phyloP scores from a whole-genome alignment of 345 rosid genomes.

The Bruguiera gymnorhiza region DNA sequence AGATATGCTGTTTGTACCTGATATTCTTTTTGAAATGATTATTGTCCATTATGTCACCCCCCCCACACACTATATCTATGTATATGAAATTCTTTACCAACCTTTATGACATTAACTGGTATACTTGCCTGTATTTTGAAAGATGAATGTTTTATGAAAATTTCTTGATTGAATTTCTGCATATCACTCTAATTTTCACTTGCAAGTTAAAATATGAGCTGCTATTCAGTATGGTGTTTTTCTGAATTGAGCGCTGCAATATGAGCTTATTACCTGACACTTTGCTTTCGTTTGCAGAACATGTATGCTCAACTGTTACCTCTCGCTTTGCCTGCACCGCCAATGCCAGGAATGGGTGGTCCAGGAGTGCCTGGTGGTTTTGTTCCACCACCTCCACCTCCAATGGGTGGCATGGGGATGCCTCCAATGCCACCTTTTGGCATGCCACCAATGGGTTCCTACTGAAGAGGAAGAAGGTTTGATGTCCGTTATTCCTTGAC shows the following conservation, averaged over 20 bases:
- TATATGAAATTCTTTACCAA: too few relatives aligned
- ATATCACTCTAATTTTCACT: background rate
- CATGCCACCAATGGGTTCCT: slow-evolving; percentile 67
- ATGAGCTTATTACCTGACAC: background rate
- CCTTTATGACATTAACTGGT: too few relatives aligned
- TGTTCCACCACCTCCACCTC: slow-evolving; percentile 41
- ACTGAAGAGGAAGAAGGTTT: slow-evolving; percentile 18
- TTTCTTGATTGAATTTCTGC: too few relatives aligned
- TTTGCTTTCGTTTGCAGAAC: slow-evolving; percentile 41
- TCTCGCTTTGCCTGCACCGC: slow-evolving; percentile 87
- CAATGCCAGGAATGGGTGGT: slow-evolving; percentile 81
- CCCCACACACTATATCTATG: too few relatives aligned
- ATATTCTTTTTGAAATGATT: too few relatives aligned
- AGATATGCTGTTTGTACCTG: too few relatives aligned
- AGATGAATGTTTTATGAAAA: too few relatives aligned
- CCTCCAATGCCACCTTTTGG: slow-evolving; percentile 73
- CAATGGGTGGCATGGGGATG: slow-evolving; percentile 55
- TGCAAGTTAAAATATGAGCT: background rate
- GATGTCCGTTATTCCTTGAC: background rate
- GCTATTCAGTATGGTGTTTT: background rate
- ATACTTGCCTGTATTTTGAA: too few relatives aligned
- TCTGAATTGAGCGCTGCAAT: background rate
- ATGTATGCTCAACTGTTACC: slow-evolving; percentile 93
- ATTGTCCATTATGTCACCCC: too few relatives aligned
- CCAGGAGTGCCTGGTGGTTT: slow-evolving; percentile 32